These are phyloP conservation scores for Apophysomyces variabilis DNA, from an alignment of 371 early-diverging fungal species.

Conservation along the genomic window DNA sequence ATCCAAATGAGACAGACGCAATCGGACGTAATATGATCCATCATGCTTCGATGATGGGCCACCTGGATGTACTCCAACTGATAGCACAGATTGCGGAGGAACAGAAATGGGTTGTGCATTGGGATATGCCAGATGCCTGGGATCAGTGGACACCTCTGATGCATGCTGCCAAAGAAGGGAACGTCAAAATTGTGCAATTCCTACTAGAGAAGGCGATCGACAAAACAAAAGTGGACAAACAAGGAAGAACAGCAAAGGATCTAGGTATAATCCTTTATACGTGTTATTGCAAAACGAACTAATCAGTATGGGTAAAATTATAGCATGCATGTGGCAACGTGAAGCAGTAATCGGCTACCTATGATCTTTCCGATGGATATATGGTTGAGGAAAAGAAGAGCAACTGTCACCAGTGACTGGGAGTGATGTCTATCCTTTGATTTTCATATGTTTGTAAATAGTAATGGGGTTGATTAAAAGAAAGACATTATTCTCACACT, in stretches of 20 bases:
- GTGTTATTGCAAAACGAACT: slow-evolving; percentile 28
- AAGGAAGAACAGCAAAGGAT: slow-evolving; percentile 44
- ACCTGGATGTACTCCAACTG: slow-evolving; percentile 33
- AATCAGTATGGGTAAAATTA: slow-evolving; percentile 15
- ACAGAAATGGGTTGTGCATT: slow-evolving; percentile 9
- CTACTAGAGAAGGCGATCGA: slow-evolving; percentile 32
- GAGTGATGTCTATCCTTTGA: not conserved
- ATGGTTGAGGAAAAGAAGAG: not conserved
- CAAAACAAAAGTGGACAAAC: slow-evolving; percentile 35
- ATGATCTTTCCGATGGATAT: not conserved
- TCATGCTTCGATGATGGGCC: slow-evolving; percentile 56
- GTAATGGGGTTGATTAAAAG: slow-evolving; percentile 23
- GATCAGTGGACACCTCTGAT: slow-evolving; percentile 57
- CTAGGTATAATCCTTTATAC: slow-evolving; percentile 36
- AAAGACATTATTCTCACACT: too few relatives aligned
- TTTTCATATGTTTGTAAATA: slow-evolving; percentile 2
- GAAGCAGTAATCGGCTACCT: not conserved
- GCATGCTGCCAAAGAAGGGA: slow-evolving; percentile 53
- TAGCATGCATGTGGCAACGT: slow-evolving; percentile 8
- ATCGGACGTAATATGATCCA: slow-evolving; percentile 52
- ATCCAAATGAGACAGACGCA: slow-evolving; percentile 45
- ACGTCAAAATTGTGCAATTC: slow-evolving; percentile 33
- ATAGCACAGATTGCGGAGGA: slow-evolving; percentile 14
- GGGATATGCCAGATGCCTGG: slow-evolving; percentile 51
- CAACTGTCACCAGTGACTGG: not conserved